phyloP scores from a whole-genome alignment of 345 rosid species.

The Diplotaxis tenuifolia region DNA sequence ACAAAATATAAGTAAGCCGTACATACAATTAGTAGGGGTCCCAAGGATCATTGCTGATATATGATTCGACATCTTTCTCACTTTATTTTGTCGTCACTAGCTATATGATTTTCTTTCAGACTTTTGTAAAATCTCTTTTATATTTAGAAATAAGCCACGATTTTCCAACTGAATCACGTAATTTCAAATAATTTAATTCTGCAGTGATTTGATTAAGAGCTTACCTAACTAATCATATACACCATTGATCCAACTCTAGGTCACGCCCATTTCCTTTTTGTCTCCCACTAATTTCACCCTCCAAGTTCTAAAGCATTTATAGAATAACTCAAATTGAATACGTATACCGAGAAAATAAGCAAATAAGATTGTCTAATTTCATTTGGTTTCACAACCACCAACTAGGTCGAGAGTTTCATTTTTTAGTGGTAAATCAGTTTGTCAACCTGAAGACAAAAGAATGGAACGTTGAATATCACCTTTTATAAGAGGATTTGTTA shows the following conservation, averaged over 20 bases:
- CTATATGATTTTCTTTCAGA: background rate
- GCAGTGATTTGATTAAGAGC: background rate
- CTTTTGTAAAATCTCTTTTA: background rate
- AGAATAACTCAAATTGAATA: background rate
- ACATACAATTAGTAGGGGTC: background rate
- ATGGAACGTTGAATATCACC: background rate
- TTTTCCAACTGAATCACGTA: background rate
- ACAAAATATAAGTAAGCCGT: slow-evolving; percentile 2
- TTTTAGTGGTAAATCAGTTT: background rate
- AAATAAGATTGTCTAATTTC: background rate
- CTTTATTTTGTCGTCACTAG: background rate
- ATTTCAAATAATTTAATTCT: background rate
- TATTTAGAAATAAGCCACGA: background rate
- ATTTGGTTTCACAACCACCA: background rate
- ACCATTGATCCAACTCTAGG: slow-evolving; percentile 6
- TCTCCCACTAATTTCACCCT: slow-evolving; percentile 15
- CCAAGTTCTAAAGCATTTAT: background rate
- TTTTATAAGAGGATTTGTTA: background rate
- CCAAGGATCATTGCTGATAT: slow-evolving; percentile 16
- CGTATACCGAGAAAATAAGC: background rate
- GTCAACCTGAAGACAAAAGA: background rate
- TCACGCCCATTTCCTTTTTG: slow-evolving; percentile 14
- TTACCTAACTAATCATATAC: background rate
- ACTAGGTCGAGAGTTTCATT: background rate
- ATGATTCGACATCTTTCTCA: background rate